Conservation (phyloP, 169 alveolate genomes). For the Theileria sp. region DNA sequence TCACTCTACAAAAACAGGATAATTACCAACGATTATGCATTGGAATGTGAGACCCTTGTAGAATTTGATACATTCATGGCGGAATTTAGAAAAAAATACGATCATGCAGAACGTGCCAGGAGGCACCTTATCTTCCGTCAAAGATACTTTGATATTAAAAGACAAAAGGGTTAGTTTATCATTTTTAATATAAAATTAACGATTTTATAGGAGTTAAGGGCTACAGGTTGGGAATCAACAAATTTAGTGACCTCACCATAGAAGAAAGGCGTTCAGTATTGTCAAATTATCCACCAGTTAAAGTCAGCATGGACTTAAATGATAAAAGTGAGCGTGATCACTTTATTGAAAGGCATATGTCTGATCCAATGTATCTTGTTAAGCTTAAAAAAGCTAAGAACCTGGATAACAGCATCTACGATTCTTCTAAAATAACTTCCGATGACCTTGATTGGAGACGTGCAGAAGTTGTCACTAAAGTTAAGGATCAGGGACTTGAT, state of each 20-base stretch:
- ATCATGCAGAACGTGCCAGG: constrained; percentile 11
- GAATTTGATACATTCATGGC: constrained; percentile 15
- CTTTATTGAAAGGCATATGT: background rate
- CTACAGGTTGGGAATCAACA: constrained; percentile 49
- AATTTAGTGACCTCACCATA: constrained; percentile 31
- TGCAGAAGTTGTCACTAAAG: constrained; percentile 68
- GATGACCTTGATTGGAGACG: constrained; percentile 72
- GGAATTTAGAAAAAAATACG: constrained; percentile 15
- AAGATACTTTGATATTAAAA: constrained; percentile 17
- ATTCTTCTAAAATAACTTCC: background rate
- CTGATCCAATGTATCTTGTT: constrained; percentile 19
- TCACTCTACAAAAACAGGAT: constrained; percentile 24
- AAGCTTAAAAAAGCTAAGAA: constrained; percentile 28
- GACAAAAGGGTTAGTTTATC: constrained; percentile 14
- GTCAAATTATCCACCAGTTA: background rate
- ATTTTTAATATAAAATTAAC: background rate
- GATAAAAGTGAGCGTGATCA: background rate
- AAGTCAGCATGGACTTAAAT: background rate
- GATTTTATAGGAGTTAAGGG: background rate
- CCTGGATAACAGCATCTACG: constrained; percentile 1
- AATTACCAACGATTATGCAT: background rate
- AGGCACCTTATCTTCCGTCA: constrained; percentile 39
- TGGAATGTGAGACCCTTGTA: constrained; percentile 18
- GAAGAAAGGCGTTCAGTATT: constrained; percentile 20
- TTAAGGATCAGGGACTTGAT: constrained; percentile 73